Evolutionary conservation across 495 filamentous ascomycete genomes (phyloP).

Genomic region (Aspergillus hancockii): DNA sequence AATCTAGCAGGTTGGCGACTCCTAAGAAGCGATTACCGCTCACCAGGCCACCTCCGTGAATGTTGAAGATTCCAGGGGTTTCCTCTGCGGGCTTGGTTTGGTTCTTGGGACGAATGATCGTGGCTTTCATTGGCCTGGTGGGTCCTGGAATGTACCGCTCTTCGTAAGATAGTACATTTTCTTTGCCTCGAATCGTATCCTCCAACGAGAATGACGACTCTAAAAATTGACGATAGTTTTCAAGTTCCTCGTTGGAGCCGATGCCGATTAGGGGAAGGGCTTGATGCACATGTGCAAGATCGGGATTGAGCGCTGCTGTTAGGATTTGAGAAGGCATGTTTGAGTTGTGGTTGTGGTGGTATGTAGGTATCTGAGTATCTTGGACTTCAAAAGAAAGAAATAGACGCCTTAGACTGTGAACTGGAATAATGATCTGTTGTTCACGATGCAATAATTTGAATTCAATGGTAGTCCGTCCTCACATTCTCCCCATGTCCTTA

Average conservation of each 20-base stretch:
- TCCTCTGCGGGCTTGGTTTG: neutral
- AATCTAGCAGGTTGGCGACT: neutral
- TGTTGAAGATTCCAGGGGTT: neutral
- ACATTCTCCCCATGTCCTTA: neutral
- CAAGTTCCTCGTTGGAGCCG: constrained; percentile 2
- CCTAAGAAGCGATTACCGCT: neutral
- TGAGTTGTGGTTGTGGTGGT: neutral
- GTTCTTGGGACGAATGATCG: constrained; percentile 10
- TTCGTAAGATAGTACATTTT: constrained; percentile 4
- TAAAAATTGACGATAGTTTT: neutral
- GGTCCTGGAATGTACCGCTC: constrained; percentile 13
- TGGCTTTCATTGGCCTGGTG: constrained; percentile 6
- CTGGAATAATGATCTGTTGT: neutral
- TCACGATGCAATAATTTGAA: neutral
- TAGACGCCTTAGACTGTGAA: neutral
- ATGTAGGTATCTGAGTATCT: neutral
- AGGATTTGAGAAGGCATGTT: neutral
- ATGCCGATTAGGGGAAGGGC: neutral
- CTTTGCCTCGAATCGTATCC: neutral
- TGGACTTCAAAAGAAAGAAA: neutral
- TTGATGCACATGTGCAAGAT: neutral
- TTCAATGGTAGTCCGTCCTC: neutral
- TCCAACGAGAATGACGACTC: constrained; percentile 4
- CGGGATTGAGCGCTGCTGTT: neutral
- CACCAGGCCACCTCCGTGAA: neutral